Evolutionary conservation across 2,329 filamentous ascomycete genomes (phyloP), one percentile per base, ranked within the genome.

Genomic region (Cryphonectria nitschkei): DNA sequence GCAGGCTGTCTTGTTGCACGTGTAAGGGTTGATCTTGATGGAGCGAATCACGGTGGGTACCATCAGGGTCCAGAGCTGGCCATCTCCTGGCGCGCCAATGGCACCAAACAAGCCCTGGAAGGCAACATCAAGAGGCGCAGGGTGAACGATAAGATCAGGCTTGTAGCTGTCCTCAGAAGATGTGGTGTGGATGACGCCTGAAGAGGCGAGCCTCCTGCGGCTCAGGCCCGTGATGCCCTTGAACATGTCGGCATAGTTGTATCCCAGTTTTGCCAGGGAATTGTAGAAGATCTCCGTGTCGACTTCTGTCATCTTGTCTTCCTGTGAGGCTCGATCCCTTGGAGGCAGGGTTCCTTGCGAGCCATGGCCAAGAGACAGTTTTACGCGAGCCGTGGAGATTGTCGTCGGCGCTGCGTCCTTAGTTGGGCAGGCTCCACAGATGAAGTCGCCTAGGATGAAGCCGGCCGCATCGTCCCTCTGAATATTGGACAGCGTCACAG

Each of bases 21-120:
- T 46, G 54, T 63, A 39, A 29, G 69, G 69, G 50, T 70, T 70
- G 39, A 70, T 41, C 11, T 41, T 32, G 46, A 70, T 68, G 22
- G 56, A 61, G 1, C 56, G 29, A 19, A 67, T 67, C 22, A 37
- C n/a, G 11, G 65, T 67, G 16, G 65, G 65, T 3, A 56, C 37
- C 19, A 29, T n/a, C 14, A 67, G 50, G 5, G 41, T 37, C 65
- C 50, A 52, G 19, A 67, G 43, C 19, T 26, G 32, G 19, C 46
- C 46, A n/a, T 67, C 65, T 4, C 46, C 39, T n/a, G 65, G 65
- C 3, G n/a, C n/a, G 32, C 43, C 26, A 29, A 52, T n/a, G 32
- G 65, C 65, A 14, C 37, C 65, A 54, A 52, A 52, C 22, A 50
- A 11, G 6, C n/a, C 37, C 65, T 67, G 65, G 41, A 67, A 52